A percentile compares a stretch with the other conserved stretches of the same genome.
Conservation (phyloP, 371 early-diverging fungal species). For the Umbelopsis sp. region DNA sequence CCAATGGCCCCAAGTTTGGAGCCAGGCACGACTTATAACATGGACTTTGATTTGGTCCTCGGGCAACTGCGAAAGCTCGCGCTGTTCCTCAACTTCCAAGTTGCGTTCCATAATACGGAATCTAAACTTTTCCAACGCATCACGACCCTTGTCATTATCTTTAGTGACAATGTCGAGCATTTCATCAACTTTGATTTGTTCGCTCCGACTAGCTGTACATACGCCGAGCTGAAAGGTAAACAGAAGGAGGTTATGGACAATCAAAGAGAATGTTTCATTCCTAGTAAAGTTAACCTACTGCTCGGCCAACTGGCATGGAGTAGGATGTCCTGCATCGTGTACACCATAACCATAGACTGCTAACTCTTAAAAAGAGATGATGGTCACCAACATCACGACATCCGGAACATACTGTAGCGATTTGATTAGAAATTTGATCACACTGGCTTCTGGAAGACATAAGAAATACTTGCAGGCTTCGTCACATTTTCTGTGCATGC, state of each 20-base stretch:
- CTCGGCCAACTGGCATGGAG: conserved; percentile 16
- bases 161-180: conserved; percentile 13
- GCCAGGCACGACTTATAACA: conserved; percentile 8
- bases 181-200: conserved; percentile 15
- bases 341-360: conserved; percentile 16
- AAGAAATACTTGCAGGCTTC: conserved; percentile 6
- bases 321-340: conserved; percentile 17
- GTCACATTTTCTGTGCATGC: conserved; percentile 8
- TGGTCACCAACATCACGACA: conserved; percentile 17
- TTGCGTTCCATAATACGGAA: conserved; percentile 16
- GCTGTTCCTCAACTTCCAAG: conserved; percentile 1
- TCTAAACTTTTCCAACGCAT: conserved; percentile 11
- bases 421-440: not conserved
- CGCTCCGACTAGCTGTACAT: conserved; percentile 2
- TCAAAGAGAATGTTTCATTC: not conserved
- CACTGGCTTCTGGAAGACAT: not conserved
- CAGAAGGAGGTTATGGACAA: not conserved
- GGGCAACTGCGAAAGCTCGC: conserved; percentile 6
- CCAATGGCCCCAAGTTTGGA: conserved; percentile 14
- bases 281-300: not conserved
- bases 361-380: conserved; percentile 16
- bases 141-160: conserved; percentile 8
- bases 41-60: conserved; percentile 11
- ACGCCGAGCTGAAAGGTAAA: not conserved
- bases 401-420: conserved; percentile 1